phyloP scores from a whole-genome alignment of 129 eudicot species.

The Tanacetum coccineum region DNA sequence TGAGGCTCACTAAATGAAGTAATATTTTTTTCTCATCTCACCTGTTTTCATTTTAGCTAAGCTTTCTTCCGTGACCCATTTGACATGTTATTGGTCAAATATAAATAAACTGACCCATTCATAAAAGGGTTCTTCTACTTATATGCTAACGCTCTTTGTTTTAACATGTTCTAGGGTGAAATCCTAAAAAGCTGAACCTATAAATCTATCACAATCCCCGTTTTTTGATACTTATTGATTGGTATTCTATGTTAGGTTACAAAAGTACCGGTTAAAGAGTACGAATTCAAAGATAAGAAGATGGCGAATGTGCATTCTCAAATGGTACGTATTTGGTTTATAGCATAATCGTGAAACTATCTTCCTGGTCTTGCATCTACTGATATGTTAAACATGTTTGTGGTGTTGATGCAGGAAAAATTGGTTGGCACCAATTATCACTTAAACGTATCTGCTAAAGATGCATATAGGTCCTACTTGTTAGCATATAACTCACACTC shows the following conservation, averaged over 20 bases:
- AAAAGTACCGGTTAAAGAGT: conserved; percentile 82
- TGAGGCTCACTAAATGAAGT: too few species aligned
- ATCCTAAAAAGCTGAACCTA: neutral
- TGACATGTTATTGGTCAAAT: too few species aligned
- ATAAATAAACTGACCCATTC: too few species aligned
- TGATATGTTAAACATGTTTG: neutral
- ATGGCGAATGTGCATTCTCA: conserved; percentile 75
- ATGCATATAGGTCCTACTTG: conserved; percentile 80
- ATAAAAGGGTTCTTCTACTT: too few species aligned
- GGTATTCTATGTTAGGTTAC: conserved; percentile 52
- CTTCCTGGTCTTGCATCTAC: neutral
- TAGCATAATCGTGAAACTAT: neutral
- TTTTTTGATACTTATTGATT: neutral
- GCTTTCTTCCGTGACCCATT: too few species aligned
- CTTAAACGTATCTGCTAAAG: conserved; percentile 85
- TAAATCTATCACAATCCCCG: neutral
- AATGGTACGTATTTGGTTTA: conserved; percentile 46
- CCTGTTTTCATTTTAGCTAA: too few species aligned
- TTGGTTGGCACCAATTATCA: conserved; percentile 66
- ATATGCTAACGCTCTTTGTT: too few species aligned
- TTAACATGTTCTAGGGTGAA: neutral
- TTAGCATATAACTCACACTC: conserved; percentile 87
- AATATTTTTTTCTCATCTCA: too few species aligned
- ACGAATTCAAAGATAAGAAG: conserved; percentile 63
- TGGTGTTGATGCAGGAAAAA: conserved; percentile 61